Percentiles rank a stretch among this genome's conserved stretches.
phyloP scores from a whole-genome alignment of 1,139 yeast species.

The Geotrichum aggregatum region DNA sequence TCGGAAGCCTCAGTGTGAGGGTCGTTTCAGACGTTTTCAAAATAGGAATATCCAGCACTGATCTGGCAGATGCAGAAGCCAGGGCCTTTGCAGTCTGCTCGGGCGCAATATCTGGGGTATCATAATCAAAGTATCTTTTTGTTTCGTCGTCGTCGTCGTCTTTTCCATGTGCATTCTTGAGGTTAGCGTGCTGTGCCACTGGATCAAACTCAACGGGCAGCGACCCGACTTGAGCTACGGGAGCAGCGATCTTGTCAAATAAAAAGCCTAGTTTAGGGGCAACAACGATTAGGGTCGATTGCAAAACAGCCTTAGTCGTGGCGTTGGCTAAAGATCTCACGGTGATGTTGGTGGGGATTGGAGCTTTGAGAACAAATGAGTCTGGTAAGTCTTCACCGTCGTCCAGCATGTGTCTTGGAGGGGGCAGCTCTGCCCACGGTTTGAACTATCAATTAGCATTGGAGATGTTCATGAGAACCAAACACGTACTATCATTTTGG shows the following conservation, averaged over 20 bases:
- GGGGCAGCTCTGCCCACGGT: constrained; percentile 52
- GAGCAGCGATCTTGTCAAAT: constrained; percentile 13
- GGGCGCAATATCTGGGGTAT: constrained; percentile 1
- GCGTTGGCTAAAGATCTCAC: neutral
- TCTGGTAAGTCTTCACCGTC: constrained; percentile 43
- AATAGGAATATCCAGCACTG: constrained; percentile 14
- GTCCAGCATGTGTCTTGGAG: constrained; percentile 51
- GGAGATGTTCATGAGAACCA: no score
- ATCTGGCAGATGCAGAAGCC: constrained; percentile 1
- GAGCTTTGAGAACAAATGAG: constrained; percentile 4
- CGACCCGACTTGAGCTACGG: constrained; percentile 7
- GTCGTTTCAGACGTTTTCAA: constrained; percentile 7
- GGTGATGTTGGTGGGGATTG: constrained; percentile 1
- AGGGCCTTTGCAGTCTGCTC: neutral
- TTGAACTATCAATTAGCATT: constrained; percentile 42
- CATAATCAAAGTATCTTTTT: constrained; percentile 12
- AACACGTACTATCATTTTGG: constrained; percentile 15
- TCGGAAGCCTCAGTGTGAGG: constrained; percentile 6
- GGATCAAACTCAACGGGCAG: constrained; percentile 9
- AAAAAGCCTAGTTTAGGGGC: constrained; percentile 23
- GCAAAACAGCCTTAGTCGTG: neutral
- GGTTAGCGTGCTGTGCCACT: neutral
- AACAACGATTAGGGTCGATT: constrained; percentile 23
- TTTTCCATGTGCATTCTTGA: neutral
- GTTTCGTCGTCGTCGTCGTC: constrained; percentile 11